Evolutionary conservation across 2,329 filamentous ascomycete species (phyloP), one percentile per base, ranked within the genome.

Genomic region (Hymenoscyphus albidus): DNA sequence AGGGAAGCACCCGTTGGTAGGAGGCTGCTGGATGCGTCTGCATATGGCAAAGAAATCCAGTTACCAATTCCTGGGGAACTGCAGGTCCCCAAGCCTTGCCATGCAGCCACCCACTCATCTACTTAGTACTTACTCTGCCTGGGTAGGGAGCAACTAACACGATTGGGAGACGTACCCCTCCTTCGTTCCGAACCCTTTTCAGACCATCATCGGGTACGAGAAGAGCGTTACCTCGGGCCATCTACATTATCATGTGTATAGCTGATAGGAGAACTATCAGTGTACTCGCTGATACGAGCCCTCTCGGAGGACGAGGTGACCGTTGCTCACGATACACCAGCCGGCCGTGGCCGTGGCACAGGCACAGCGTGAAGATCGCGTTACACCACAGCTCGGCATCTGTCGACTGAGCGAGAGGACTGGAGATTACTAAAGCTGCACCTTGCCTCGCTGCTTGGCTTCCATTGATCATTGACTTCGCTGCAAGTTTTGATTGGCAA

Each of bases 51-150:
- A 22, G 48, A 27, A 54, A 54, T 22, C 48, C 48, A 54, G 48
- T 27, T 27, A 54, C 48, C 48, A 54, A 22, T 4, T 54, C 10
- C 48, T 54, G 48, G 48, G 48, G 48, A 54, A 54, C 48, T 54
- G 48, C 48, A 54, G 48, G 48, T 54, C 48, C 48, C 48, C 22
- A 54, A 54, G 48, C 48, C 48, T 54, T 54, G 48, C 13, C 18
- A 54, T 54, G 48, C 48, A 18, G 18, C 5, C 48, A 54, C 48
- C 48, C 48, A 18, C 22, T 35, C 18, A 6, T 51, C 18, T 18
- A 51, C 44, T 22, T 22, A 18, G 9, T 18, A 51, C 44, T 22
- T 22, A 18, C 18, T 2, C 27, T 27, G 27, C 27, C 27, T 3
- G 27, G 27, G 27, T 2, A 27, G 27, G 27, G 27, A 27, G 27